These are phyloP conservation scores for Lathyrus sativus DNA, from an alignment of 306 rosid species.

Conservation along the genomic window DNA sequence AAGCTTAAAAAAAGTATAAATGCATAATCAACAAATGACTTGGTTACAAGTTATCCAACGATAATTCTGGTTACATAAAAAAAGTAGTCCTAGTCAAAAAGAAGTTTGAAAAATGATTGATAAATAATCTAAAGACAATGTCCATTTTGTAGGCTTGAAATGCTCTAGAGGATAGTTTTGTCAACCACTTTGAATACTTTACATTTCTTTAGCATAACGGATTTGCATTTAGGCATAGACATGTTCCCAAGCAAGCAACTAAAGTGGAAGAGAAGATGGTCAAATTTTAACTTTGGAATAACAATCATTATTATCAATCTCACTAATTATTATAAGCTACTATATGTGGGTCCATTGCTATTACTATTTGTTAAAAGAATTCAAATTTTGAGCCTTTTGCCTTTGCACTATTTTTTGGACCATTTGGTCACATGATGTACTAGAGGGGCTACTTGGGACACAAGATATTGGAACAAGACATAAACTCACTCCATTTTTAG, in stretches of 20 bases:
- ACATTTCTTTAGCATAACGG: not conserved
- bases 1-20: no score
- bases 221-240: conserved; percentile 19
- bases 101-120: not conserved
- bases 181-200: conserved; percentile 33
- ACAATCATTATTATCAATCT: not conserved
- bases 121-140: not conserved
- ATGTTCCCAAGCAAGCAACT: conserved; percentile 37
- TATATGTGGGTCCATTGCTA: conserved; percentile 31
- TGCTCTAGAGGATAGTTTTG: conserved; percentile 11
- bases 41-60: no score
- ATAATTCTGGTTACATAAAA: no score
- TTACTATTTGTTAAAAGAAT: conserved; percentile 1
- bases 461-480: conserved; percentile 17
- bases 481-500: not conserved
- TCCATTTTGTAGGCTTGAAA: conserved; percentile 30
- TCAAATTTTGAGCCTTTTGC: conserved; percentile 7
- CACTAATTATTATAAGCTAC: conserved; percentile 12
- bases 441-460: conserved; percentile 15
- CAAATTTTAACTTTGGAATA: conserved; percentile 13
- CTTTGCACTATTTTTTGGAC: conserved; percentile 17
- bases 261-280: conserved; percentile 15
- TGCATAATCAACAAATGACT: no score
- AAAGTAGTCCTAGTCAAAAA: no score
- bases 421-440: conserved; percentile 19